phyloP scores from a whole-genome alignment of 1,284 basidiomycete genomes.

The Xerocomus amazonicus region DNA sequence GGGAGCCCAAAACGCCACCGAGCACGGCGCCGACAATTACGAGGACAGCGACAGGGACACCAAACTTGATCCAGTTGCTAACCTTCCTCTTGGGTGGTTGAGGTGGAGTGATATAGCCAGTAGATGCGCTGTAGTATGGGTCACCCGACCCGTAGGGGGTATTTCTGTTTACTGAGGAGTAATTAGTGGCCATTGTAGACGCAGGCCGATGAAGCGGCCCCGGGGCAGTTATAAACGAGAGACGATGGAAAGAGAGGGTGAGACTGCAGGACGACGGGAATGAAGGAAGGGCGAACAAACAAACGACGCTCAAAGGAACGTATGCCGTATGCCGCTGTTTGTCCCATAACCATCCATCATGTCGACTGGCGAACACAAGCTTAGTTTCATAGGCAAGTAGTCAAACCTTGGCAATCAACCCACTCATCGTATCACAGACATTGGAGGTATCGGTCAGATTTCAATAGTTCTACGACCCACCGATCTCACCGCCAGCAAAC shows the following conservation, averaged over 20 bases:
- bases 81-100: conserved; percentile 36
- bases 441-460: conserved; percentile 38
- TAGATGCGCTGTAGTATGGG: conserved; percentile 63
- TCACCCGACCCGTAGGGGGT: conserved; percentile 54
- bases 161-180: conserved; percentile 42
- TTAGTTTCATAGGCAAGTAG: conserved; percentile 33
- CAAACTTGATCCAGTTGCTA: conserved; percentile 53
- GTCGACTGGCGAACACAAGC: not conserved
- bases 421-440: conserved; percentile 33
- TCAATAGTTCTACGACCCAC: not conserved
- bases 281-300: not conserved
- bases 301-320: not conserved
- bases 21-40: conserved; percentile 64
- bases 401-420: not conserved
- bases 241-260: conserved; percentile 17
- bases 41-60: conserved; percentile 50
- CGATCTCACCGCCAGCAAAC: conserved; percentile 43
- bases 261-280: not conserved
- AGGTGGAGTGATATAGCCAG: conserved; percentile 58
- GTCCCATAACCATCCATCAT: not conserved
- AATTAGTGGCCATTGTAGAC: conserved; percentile 37
- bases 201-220: conserved; percentile 12
- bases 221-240: conserved; percentile 22
- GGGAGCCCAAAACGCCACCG: conserved; percentile 63
- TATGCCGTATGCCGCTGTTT: not conserved